phyloP scores from a whole-genome alignment of 2,329 filamentous ascomycete genomes.

The Bipolaris victoriae region DNA sequence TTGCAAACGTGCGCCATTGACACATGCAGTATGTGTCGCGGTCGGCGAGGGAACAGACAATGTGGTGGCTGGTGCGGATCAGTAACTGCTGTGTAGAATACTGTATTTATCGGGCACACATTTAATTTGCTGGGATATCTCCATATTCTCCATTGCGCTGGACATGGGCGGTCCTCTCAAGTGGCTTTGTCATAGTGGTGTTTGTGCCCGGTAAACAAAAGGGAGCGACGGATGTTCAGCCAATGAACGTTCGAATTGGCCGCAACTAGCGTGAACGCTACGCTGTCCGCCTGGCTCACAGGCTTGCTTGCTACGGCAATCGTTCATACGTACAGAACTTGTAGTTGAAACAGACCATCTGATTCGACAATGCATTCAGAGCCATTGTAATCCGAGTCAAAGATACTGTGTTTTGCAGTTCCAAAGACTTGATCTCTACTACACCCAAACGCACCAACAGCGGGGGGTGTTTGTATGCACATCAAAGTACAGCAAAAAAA shows the following conservation, averaged over 20 bases:
- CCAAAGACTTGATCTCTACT: conserved; percentile 7
- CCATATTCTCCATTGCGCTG: conserved; percentile 34
- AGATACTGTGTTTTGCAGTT: not conserved
- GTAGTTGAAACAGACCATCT: not conserved
- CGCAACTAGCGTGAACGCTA: conserved; percentile 15
- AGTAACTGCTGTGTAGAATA: conserved; percentile 10
- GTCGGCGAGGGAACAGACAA: conserved; percentile 48
- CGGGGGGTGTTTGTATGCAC: conserved; percentile 46
- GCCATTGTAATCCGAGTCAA: not conserved
- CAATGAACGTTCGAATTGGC: conserved; percentile 27
- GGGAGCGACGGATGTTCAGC: conserved; percentile 14
- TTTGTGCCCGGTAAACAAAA: conserved; percentile 42
- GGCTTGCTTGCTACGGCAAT: not conserved
- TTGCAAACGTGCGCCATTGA: conserved; percentile 48
- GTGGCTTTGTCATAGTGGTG: conserved; percentile 19
- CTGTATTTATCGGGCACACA: conserved; percentile 16
- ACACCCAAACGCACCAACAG: conserved; percentile 34
- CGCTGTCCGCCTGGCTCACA: not conserved
- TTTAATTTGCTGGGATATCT: conserved; percentile 43
- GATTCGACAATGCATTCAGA: not conserved
- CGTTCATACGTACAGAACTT: not conserved
- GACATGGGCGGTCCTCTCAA: conserved; percentile 2
- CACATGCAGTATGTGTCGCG: conserved; percentile 48
- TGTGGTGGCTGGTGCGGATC: conserved; percentile 34
- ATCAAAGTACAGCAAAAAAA: conserved; percentile 22